Conservation (phyloP, 2,329 filamentous ascomycete genomes). For the Grosmannia serpens region DNA sequence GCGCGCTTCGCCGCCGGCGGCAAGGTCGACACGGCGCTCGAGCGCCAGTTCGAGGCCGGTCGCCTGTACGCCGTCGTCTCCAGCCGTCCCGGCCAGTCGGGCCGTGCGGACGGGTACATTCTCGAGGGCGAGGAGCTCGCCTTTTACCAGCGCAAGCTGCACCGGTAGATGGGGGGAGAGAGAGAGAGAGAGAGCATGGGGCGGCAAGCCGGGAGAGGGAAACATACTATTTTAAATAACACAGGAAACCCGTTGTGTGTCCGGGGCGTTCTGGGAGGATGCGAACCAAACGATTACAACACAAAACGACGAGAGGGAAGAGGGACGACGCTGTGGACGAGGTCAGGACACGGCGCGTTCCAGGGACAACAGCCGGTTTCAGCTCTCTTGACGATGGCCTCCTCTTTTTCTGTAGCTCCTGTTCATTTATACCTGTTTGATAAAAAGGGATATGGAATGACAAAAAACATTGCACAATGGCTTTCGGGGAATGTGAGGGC, state of each 20-base stretch:
- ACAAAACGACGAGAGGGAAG: background rate
- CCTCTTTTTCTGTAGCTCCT: background rate
- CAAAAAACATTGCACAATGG: background rate
- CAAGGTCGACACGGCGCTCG: slow-evolving; percentile 86
- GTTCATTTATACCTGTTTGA: slow-evolving; percentile 2
- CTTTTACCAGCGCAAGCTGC: slow-evolving; percentile 99
- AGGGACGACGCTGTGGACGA: background rate
- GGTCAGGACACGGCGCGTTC: background rate
- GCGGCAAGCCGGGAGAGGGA: background rate
- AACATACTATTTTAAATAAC: background rate
- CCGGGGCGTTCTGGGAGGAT: background rate
- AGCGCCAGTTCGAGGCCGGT: slow-evolving; percentile 99
- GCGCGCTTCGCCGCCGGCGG: slow-evolving; percentile 68
- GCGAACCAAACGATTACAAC: background rate
- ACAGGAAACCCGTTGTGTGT: background rate
- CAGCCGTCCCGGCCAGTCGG: slow-evolving; percentile 91
- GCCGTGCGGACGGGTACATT: slow-evolving; percentile 93
- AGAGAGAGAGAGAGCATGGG: background rate
- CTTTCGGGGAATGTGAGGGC: background rate
- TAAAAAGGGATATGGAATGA: background rate
- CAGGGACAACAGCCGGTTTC: background rate
- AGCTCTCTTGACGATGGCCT: background rate
- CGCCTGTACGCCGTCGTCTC: slow-evolving; percentile 90
- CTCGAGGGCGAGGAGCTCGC: slow-evolving; percentile 98
- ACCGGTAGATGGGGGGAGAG: slow-evolving; percentile 60